Evolutionary conservation across 225 moss, liverwort and hornwort genomes (phyloP).

Genomic region (Pseudoscleropodium purum): DNA sequence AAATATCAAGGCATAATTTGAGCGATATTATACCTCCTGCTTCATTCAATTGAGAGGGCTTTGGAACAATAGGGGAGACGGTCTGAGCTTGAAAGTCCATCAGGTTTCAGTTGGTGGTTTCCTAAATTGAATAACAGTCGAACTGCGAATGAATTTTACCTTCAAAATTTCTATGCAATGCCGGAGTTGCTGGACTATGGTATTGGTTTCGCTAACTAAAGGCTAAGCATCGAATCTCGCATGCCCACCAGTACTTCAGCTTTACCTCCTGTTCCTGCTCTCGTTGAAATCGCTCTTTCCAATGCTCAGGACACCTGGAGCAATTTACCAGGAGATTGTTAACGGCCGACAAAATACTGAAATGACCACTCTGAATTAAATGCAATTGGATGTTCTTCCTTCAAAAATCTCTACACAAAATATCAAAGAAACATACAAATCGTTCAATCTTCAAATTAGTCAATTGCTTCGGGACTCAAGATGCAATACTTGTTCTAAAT

Average conservation of each 20-base stretch:
- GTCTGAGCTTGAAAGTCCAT: neutral
- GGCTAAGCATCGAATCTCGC: neutral
- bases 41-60: neutral
- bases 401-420: neutral
- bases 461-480: neutral
- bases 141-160: neutral
- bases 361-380: neutral
- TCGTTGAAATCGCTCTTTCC: constrained; percentile 17
- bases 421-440: neutral
- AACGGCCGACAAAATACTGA: neutral
- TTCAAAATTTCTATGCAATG: neutral
- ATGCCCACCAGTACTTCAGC: constrained; percentile 19
- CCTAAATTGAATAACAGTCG: neutral
- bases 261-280: constrained; percentile 35
- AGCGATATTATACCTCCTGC: neutral
- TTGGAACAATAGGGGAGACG: neutral
- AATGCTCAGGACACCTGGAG: constrained; percentile 15
- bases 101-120: neutral
- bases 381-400: neutral
- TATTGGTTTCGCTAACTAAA: neutral
- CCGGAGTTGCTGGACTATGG: neutral
- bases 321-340: neutral
- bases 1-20: neutral
- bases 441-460: neutral
- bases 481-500: constrained; percentile 31